Conservation (phyloP, 306 rosid species). For the Parietaria judaica region DNA sequence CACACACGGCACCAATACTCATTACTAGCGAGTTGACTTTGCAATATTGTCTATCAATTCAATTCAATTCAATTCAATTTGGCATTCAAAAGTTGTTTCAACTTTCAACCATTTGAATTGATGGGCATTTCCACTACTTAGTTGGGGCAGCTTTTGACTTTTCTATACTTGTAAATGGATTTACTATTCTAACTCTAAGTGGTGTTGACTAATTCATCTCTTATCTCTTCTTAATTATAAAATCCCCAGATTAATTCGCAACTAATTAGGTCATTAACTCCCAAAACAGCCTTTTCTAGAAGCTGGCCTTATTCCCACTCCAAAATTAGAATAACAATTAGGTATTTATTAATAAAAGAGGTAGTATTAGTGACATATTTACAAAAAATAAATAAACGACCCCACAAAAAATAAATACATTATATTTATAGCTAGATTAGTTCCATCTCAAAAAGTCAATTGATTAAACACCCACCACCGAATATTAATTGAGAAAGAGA, state of each 20-base stretch:
- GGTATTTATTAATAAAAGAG: neutral
- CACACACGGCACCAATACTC: neutral
- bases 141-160: conserved; percentile 4
- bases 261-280: neutral
- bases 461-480: conserved; percentile 2
- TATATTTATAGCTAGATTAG: conserved; percentile 1
- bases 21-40: neutral
- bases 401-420: neutral
- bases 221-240: neutral
- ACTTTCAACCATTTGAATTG: neutral
- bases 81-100: neutral
- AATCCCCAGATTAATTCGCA: neutral
- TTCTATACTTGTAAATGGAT: neutral
- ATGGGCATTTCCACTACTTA: too few relatives aligned
- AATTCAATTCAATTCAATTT: neutral
- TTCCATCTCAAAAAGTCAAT: neutral
- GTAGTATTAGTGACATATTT: neutral
- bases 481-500: conserved; percentile 1
- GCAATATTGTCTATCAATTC: too few relatives aligned
- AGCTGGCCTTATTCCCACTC: neutral
- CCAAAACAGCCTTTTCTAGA: neutral
- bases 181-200: neutral
- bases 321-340: neutral
- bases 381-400: conserved; percentile 1
- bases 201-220: neutral